Percentiles rank a stretch among this genome's conserved stretches.
Conservation (phyloP, 352 stramenopile species). For the Thalassiosira mediterranea region DNA sequence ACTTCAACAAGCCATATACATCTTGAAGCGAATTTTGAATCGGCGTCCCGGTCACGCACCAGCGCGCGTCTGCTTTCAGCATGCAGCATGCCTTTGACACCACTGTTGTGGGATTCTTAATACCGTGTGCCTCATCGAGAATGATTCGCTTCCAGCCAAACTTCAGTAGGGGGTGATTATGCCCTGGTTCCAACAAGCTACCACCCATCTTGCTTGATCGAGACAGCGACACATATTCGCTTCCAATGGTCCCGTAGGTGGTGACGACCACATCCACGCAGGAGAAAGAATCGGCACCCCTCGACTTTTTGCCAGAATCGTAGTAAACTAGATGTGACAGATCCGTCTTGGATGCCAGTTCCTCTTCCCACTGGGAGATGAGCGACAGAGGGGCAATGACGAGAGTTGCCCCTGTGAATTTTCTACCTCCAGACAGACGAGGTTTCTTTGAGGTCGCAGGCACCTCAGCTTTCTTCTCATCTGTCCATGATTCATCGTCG, state of each 20-base stretch:
- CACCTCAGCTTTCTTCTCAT: conserved; percentile 7
- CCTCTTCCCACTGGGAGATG: conserved; percentile 81
- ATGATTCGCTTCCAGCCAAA: conserved; percentile 78
- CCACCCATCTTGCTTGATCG: conserved; percentile 1
- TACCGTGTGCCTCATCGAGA: conserved; percentile 79
- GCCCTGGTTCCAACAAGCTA: conserved; percentile 1
- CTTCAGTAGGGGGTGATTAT: conserved; percentile 38
- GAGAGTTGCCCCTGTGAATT: conserved; percentile 52
- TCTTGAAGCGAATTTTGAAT: conserved; percentile 83
- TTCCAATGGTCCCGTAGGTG: conserved; percentile 79
- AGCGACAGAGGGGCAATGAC: conserved; percentile 79
- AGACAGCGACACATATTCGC: conserved; percentile 52
- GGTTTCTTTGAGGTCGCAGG: conserved; percentile 5
- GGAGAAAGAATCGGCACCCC: conserved; percentile 47
- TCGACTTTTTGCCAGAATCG: conserved; percentile 47
- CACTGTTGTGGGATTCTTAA: conserved; percentile 79
- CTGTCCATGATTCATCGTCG: conserved; percentile 31
- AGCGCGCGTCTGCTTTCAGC: conserved; percentile 64
- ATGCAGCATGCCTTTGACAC: conserved; percentile 74
- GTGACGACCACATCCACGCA: conserved; percentile 79
- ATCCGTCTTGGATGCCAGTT: conserved; percentile 77
- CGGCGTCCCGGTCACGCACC: conserved; percentile 80
- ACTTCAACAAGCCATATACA: conserved; percentile 79
- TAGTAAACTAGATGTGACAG: conserved; percentile 75
- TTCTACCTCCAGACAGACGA: not conserved